phyloP scores from a whole-genome alignment of 2,329 filamentous ascomycete genomes.

The Trichoderma atrobrunneum region DNA sequence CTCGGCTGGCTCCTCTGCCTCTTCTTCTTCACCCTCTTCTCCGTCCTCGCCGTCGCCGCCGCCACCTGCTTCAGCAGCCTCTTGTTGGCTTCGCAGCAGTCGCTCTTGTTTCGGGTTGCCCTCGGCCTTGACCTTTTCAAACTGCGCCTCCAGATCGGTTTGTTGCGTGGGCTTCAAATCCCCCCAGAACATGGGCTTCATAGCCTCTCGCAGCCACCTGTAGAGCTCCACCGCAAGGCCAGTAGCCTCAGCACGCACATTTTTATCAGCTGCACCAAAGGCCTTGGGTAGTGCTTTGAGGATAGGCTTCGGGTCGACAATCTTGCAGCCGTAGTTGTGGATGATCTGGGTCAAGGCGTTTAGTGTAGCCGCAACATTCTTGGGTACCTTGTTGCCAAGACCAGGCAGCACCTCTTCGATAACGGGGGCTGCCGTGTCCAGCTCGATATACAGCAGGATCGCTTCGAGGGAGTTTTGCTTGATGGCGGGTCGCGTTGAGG shows the following conservation, averaged over 20 bases:
- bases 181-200: slow-evolving; percentile 97
- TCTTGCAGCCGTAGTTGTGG: slow-evolving; percentile 92
- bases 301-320: slow-evolving; percentile 87
- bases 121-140: slow-evolving; percentile 89
- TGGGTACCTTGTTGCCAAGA: slow-evolving; percentile 84
- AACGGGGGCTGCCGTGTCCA: slow-evolving; percentile 80
- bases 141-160: slow-evolving; percentile 86
- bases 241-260: slow-evolving; percentile 90
- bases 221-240: slow-evolving; percentile 92
- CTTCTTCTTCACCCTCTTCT: slow-evolving; percentile 56
- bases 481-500: slow-evolving; percentile 81
- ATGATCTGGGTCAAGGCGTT: slow-evolving; percentile 78
- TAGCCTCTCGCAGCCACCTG: slow-evolving; percentile 92
- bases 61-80: slow-evolving; percentile 69
- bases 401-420: slow-evolving; percentile 86
- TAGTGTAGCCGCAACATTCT: slow-evolving; percentile 71
- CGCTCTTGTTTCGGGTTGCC: slow-evolving; percentile 85
- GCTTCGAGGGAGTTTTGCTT: slow-evolving; percentile 87
- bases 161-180: slow-evolving; percentile 96
- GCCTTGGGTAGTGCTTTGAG: slow-evolving; percentile 85
- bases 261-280: slow-evolving; percentile 97
- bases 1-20: slow-evolving; percentile 53
- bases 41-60: slow-evolving; percentile 59
- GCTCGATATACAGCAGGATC: slow-evolving; percentile 81
- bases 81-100: slow-evolving; percentile 84